These are phyloP conservation scores for Pilatotrama ljubarskyi DNA, from an alignment of 768 basidiomycete species.

Conservation along the genomic window DNA sequence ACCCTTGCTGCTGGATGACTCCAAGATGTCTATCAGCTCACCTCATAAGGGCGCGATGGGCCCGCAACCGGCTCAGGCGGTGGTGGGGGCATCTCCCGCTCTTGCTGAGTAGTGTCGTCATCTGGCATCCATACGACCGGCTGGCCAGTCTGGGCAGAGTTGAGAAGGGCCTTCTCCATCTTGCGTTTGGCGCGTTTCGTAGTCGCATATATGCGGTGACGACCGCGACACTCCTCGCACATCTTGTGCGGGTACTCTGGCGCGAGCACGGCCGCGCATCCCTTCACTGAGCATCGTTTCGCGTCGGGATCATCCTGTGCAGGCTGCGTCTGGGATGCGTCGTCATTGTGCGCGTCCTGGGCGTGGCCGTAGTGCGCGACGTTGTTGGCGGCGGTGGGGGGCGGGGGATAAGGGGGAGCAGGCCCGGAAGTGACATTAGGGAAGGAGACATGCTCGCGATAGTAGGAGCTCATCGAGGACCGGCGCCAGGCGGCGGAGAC, in stretches of 20 bases:
- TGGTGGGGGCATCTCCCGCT: conserved; percentile 4
- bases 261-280: conserved; percentile 40
- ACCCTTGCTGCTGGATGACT: neutral
- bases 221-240: conserved; percentile 52
- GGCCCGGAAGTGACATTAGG: conserved; percentile 14
- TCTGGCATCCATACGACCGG: conserved; percentile 32
- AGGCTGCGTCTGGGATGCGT: neutral
- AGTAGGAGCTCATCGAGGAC: conserved; percentile 22
- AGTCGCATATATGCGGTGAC: conserved; percentile 51
- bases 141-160: conserved; percentile 20
- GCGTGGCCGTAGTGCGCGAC: neutral
- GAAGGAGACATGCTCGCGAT: conserved; percentile 21
- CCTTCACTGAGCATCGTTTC: conserved; percentile 44
- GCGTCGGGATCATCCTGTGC: neutral
- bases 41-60: conserved; percentile 16
- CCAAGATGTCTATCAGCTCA: neutral
- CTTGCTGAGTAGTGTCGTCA: conserved; percentile 16
- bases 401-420: conserved; percentile 6
- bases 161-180: conserved; percentile 47
- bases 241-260: conserved; percentile 42
- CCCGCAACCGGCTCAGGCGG: conserved; percentile 5
- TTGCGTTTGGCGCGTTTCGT: conserved; percentile 53
- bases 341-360: neutral
- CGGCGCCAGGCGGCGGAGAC: neutral
- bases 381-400: conserved; percentile 1